These are phyloP conservation scores for Tricholomella constricta DNA, from an alignment of 768 basidiomycete genomes.

Conservation along the genomic window DNA sequence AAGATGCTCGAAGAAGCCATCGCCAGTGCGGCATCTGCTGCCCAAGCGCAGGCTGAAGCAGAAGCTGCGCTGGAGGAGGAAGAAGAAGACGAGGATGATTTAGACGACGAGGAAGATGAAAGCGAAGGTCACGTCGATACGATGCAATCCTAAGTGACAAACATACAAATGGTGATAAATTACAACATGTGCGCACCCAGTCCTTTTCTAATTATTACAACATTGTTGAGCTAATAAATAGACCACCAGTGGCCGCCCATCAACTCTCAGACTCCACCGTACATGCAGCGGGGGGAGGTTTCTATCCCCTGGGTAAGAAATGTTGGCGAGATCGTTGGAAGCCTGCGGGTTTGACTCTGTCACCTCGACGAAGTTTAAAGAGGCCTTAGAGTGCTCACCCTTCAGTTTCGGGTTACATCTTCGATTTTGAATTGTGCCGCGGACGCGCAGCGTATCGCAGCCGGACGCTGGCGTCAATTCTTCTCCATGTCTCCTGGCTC, in stretches of 20 bases:
- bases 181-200: slow-evolving; percentile 7
- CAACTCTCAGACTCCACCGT: neutral
- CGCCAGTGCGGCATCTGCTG: slow-evolving; percentile 70
- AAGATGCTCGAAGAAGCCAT: slow-evolving; percentile 72
- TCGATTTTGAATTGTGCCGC: slow-evolving; percentile 43
- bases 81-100: slow-evolving; percentile 52
- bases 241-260: slow-evolving; percentile 2
- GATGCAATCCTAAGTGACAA: slow-evolving; percentile 18
- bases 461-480: slow-evolving; percentile 49
- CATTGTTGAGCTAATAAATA: slow-evolving; percentile 15
- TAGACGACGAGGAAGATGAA: slow-evolving; percentile 47
- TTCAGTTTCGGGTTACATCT: slow-evolving; percentile 44
- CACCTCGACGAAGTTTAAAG: neutral
- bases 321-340: neutral
- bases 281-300: neutral
- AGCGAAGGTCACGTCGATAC: slow-evolving; percentile 34
- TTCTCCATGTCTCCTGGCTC: slow-evolving; percentile 60
- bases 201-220: slow-evolving; percentile 14
- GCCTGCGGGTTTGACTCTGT: neutral
- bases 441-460: slow-evolving; percentile 47
- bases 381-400: slow-evolving; percentile 15
- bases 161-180: neutral
- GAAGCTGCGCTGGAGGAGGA: slow-evolving; percentile 77
- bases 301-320: neutral
- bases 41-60: slow-evolving; percentile 78